A percentile compares a stretch with the other conserved stretches of the same genome.
Conservation (phyloP, 208 protist genomes). For the Herpetomonas muscarum region DNA sequence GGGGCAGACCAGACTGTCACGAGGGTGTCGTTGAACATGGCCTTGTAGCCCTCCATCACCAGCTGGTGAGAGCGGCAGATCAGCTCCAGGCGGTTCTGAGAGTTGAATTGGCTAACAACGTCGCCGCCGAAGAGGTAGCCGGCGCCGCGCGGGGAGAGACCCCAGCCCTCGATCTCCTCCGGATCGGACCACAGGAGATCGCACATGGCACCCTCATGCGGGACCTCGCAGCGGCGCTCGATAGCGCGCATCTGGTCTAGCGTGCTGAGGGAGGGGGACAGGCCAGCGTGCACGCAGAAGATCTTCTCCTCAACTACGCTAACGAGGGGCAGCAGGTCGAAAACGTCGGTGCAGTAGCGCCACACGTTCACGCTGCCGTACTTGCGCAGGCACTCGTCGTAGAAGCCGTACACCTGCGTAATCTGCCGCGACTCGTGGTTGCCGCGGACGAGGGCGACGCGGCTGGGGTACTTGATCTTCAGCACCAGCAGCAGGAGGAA, state of each 20-base stretch:
- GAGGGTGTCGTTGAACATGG: slow-evolving; percentile 92
- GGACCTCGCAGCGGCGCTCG: slow-evolving; percentile 97
- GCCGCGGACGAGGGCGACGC: slow-evolving; percentile 95
- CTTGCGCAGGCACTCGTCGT: slow-evolving; percentile 99
- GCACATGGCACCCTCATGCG: slow-evolving; percentile 98
- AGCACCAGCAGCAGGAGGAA: slow-evolving; percentile 97
- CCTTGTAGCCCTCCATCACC: slow-evolving; percentile 95
- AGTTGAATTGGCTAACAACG: slow-evolving; percentile 94
- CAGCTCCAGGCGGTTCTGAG: slow-evolving; percentile 92
- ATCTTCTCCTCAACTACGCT: slow-evolving; percentile 98
- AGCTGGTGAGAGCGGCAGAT: slow-evolving; percentile 96
- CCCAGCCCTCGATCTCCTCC: slow-evolving; percentile 96
- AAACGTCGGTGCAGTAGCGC: slow-evolving; percentile 99
- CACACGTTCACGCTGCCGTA: slow-evolving; percentile 99
- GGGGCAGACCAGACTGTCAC: slow-evolving; percentile 97
- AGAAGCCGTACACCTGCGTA: slow-evolving; percentile 99
- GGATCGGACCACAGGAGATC: slow-evolving; percentile 98
- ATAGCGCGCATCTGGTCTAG: slow-evolving; percentile 95
- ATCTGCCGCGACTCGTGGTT: slow-evolving; percentile 97
- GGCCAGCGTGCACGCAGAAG: slow-evolving; percentile 98
- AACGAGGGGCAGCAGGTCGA: slow-evolving; percentile 98
- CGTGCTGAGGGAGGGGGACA: slow-evolving; percentile 97
- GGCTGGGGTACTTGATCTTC: slow-evolving; percentile 96
- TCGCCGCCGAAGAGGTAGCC: slow-evolving; percentile 99
- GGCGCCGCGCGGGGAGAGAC: slow-evolving; percentile 96